These are phyloP conservation scores for Metschnikowia anglica DNA, from an alignment of 805 yeast species.

Conservation along the genomic window DNA sequence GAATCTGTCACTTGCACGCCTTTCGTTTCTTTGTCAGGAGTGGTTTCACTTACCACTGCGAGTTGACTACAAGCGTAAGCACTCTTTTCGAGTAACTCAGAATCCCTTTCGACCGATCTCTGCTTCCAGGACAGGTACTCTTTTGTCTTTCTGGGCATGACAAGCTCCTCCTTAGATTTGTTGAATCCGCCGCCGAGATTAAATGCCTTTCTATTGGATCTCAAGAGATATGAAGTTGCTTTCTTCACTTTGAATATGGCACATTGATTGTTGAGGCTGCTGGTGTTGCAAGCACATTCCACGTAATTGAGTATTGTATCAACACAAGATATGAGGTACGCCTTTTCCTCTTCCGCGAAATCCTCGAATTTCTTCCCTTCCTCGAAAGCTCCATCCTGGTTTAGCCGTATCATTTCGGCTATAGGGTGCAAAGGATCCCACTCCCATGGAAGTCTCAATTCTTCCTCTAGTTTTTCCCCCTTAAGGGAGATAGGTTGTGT, in stretches of 20 bases:
- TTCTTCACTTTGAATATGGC: conserved; percentile 59
- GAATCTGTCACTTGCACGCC: not conserved
- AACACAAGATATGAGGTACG: conserved; percentile 56
- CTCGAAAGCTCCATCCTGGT: conserved; percentile 17
- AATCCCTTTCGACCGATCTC: conserved; percentile 33
- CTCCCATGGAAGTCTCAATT: conserved; percentile 79
- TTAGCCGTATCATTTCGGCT: conserved; percentile 42
- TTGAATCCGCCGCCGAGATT: conserved; percentile 36
- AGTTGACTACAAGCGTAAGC: conserved; percentile 4
- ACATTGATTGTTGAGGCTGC: conserved; percentile 46
- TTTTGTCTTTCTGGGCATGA: conserved; percentile 30
- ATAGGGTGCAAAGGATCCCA: conserved; percentile 86
- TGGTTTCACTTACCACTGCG: not conserved
- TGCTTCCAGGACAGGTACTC: conserved; percentile 40
- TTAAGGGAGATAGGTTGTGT: conserved; percentile 46
- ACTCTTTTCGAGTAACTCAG: conserved; percentile 6
- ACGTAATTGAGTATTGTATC: conserved; percentile 60
- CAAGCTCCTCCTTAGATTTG: conserved; percentile 41
- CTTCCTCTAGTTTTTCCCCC: conserved; percentile 44
- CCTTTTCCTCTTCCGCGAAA: conserved; percentile 51
- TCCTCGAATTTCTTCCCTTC: conserved; percentile 52
- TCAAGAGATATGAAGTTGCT: conserved; percentile 55
- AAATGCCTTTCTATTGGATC: conserved; percentile 56
- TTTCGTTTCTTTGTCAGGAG: not conserved
- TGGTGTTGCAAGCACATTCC: conserved; percentile 61